phyloP scores from a whole-genome alignment of 257 asterid genomes.

The Cinchona pubescens region DNA sequence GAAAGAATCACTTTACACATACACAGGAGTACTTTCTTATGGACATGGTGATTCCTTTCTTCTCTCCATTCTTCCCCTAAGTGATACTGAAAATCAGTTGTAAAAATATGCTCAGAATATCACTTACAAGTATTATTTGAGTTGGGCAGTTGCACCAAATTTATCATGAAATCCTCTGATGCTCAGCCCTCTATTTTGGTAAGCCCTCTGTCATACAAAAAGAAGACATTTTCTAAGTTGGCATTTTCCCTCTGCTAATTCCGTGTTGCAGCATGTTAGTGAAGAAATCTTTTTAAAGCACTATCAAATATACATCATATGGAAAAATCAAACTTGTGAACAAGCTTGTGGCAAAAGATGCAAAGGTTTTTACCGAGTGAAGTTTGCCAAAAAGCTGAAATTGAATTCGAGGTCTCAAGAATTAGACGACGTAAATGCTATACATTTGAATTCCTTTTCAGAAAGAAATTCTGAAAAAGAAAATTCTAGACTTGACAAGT shows the following conservation, averaged over 20 bases:
- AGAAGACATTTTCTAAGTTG: neutral
- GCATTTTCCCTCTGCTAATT: neutral
- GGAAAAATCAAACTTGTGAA: neutral
- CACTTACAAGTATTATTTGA: neutral
- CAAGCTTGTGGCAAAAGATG: neutral
- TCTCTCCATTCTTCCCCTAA: neutral
- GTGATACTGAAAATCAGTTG: neutral
- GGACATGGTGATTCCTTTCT: neutral
- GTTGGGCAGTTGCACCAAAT: neutral
- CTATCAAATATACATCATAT: neutral
- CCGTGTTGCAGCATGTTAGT: neutral
- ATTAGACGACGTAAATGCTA: no score
- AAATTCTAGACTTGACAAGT: neutral
- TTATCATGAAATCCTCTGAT: neutral
- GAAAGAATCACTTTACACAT: neutral
- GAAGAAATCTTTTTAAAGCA: neutral
- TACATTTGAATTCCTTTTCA: neutral
- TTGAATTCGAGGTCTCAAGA: neutral
- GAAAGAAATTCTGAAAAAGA: neutral
- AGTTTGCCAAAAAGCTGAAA: neutral
- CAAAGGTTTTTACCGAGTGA: neutral
- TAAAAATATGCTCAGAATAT: neutral
- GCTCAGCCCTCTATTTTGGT: no score
- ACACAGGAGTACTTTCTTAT: constrained; percentile 1
- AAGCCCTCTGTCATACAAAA: neutral